Percentiles rank a stretch among this genome's conserved stretches.
These are phyloP conservation scores for Diospyros lotus DNA, from an alignment of 148 eudicot species.

Conservation along the genomic window DNA sequence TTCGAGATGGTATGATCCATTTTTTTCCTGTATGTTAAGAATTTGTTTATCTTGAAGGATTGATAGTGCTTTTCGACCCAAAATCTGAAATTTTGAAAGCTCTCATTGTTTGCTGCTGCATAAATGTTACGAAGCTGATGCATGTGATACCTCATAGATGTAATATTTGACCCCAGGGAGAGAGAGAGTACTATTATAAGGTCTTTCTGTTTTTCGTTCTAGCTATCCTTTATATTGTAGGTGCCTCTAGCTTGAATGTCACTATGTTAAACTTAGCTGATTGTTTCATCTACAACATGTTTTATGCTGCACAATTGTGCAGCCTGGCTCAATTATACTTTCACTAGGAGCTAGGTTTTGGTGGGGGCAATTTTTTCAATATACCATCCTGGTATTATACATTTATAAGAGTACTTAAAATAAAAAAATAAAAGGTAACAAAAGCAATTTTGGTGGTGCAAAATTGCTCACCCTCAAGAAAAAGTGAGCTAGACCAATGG, in stretches of 20 bases:
- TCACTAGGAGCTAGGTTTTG: too few relatives aligned
- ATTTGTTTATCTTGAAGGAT: background rate
- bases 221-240: background rate
- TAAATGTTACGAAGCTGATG: background rate
- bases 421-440: too few relatives aligned
- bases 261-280: background rate
- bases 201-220: background rate
- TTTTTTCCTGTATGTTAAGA: background rate
- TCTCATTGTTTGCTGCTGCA: background rate
- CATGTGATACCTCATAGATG: background rate
- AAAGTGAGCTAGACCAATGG: too few relatives aligned
- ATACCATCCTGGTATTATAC: too few relatives aligned
- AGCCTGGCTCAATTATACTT: too few relatives aligned
- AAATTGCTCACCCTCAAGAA: too few relatives aligned
- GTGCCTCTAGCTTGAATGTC: background rate
- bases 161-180: background rate
- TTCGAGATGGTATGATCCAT: constrained; percentile 70
- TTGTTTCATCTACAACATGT: background rate
- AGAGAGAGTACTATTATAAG: background rate
- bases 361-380: too few relatives aligned
- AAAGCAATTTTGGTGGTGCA: too few relatives aligned
- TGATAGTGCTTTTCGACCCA: background rate
- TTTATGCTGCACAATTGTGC: background rate
- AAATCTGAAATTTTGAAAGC: background rate
- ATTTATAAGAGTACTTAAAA: too few relatives aligned